Evolutionary conservation across 495 filamentous ascomycete species (phyloP).

Genomic region (Schizothecium vesticola): DNA sequence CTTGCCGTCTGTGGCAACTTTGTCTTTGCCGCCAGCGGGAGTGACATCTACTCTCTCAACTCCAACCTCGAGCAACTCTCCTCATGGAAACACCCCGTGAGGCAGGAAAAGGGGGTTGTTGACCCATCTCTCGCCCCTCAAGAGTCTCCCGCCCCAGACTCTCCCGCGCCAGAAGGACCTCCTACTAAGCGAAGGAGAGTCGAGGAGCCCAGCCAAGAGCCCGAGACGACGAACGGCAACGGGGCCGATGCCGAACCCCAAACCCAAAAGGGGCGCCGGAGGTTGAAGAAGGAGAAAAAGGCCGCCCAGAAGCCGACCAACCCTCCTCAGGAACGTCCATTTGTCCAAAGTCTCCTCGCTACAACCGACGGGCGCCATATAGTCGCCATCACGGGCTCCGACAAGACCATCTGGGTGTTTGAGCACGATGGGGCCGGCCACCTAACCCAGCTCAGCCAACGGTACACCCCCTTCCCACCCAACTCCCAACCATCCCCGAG

Average conservation of each 20-base stretch:
- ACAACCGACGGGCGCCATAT: conserved; percentile 60
- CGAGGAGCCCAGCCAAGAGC: conserved; percentile 7
- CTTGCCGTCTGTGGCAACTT: conserved; percentile 32
- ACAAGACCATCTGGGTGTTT: conserved; percentile 86
- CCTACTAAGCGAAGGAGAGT: conserved; percentile 29
- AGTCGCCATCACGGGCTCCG: conserved; percentile 75
- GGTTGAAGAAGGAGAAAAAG: conserved; percentile 13
- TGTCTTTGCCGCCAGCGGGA: conserved; percentile 39
- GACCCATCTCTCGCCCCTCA: conserved; percentile 3
- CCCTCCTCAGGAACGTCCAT: conserved; percentile 16
- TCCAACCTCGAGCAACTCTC: conserved; percentile 31
- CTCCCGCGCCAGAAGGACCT: conserved; percentile 23
- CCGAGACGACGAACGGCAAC: conserved; percentile 3
- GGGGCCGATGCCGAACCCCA: neutral
- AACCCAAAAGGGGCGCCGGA: conserved; percentile 2
- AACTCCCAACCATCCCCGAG: neutral
- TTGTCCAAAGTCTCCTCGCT: conserved; percentile 52
- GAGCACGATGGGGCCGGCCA: conserved; percentile 53
- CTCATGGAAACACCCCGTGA: conserved; percentile 36
- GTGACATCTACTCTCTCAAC: conserved; percentile 38
- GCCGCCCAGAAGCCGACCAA: conserved; percentile 7
- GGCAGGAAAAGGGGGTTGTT: conserved; percentile 6
- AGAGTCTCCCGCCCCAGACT: conserved; percentile 18
- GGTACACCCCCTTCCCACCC: conserved; percentile 44
- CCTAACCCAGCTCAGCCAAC: conserved; percentile 63